Evolutionary conservation across 768 basidiomycete species (phyloP), one percentile per base, ranked within the genome.

Genomic region (Pisolithus orientalis): DNA sequence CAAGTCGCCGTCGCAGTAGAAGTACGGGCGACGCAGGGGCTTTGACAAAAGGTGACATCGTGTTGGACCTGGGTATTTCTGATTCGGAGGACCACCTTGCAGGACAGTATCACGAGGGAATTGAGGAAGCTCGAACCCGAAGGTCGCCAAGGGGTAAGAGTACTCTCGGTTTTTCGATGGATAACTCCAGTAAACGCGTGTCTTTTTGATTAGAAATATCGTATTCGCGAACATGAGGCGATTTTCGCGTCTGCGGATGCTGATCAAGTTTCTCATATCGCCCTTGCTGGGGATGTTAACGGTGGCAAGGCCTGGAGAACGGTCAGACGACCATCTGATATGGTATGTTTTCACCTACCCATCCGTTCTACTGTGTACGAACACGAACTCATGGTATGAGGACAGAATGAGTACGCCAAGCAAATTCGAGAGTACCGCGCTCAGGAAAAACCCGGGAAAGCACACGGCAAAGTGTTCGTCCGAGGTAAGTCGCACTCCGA

Each of bases 401-500:
- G 2, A 17, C 55, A 96, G 94, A 90, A 97, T 66, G 92, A 98
- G 71, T 92, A 94, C 66, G 83, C 92, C 29, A 89, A 90, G 61
- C 89, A 94, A 65, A 88, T 97, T 56, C 81, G 79, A 61, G 88
- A 91, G 67, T 86, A 84, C 54, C 81, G 84, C 16, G 77, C 82
- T 1, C 83, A 87, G 66, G 86, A 90, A 39, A 86, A 85, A 54
- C 73, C 79, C 11, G 86, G 85, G 39, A 94, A 92, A 61, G 79
- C 85, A 1, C 83, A 87, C 51, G 94, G 93, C 44, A 97, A 96
- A 60, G 88, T 97, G 24, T 98, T 98, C 60, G 90, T 98, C 48
- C 88, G 87, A 78, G 90, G 94, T 85, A 54, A 53, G 76, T 66
- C 16, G 39, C 32, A 11, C 6, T 25, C 2, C 21, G 21, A 1